Evolutionary conservation across 1,139 yeast genomes (phyloP), one percentile per base, ranked within the genome.

Genomic region (Kodamaea suecica): DNA sequence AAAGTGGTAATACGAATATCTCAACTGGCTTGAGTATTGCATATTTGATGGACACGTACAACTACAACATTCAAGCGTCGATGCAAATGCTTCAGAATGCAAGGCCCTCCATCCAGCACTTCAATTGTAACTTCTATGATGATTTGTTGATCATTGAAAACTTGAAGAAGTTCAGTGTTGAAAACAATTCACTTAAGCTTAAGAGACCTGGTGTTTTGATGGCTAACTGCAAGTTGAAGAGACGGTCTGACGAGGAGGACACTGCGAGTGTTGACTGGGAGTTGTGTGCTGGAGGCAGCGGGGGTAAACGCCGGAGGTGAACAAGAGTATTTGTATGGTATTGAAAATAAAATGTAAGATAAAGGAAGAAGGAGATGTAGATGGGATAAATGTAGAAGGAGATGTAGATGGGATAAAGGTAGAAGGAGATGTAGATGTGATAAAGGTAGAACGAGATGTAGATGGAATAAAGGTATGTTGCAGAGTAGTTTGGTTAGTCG

Each of bases 1-100:
- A 61, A 26, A 52, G 53, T 28, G 57, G 63, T 3, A 52, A 55
- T 29, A 39, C 40, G 23, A 54, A 47, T 33, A 50, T 63, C 28
- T 56, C 68, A 27, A 63, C 69, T 2, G 64, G 66, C 5, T 49
- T 69, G 38, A 48, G 62, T 12, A 56, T 65, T 24, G 60, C 70
- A 26, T 66, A 64, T 38, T 52, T 69, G 41, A 70, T 69, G 73
- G 74, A 70, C 47, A 53, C 52, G 34, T 69, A 69, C 45, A 58
- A 58, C 41, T 65, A 57, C 42, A 62, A 67, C 43, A 49, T 64
- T 24, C 53, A 48, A 17, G 57, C 66, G 9, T 50, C 67, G 32
- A 52, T 59, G 39, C 44, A 50, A 28, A 44, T 48, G 25, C 28
- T 50, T 23, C 38, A 43, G 34, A 31, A 42, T 11, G 38, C 41